Base-by-base conservation (phyloP, 805 yeast genomes). In the Hanseniaspora clermontiae region DNA sequence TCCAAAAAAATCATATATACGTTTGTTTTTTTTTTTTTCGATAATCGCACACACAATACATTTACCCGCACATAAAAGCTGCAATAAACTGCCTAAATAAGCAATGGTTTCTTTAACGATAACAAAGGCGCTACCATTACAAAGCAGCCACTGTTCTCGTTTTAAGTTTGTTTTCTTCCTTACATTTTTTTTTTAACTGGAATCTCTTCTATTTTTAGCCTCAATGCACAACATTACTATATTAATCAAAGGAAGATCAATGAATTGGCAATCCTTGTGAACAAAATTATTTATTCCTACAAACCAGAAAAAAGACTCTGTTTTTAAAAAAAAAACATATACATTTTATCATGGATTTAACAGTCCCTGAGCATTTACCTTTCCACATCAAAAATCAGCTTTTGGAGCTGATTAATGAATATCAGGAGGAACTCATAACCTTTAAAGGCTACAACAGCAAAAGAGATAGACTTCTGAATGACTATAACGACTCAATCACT, bases 401-500 rank as follows among this genome's bases (percentile, higher is more conserved):
- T 20, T 64, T 66, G 32, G 74, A 71, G 40, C 69, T 81, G 32
- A 71, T 73, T 14, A 63, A 68, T 10, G 87, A 82, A 59, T 80
- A 72, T 59, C 73, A 74, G 60, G 89, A 84, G 38, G 91, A 88
- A 1, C 82, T 82, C 58, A 70, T 85, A 57, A 84, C 93, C 0
- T 82, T 77, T 49, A 85, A 84, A 64, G 91, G 93, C 1, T 85
- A 82, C 64, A 71, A 73, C 45, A 82, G 78, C 61, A 83, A 81
- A 59, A 69, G 87, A 46, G 62, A 63, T 34, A 61, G 60, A 31
- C 17, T 69, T 3, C 43, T 69, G 32, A 64, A 64, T 36, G 59
- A 58, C 27, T 59, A 59, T 47, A 60, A 61, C 1, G 31, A 27
- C 8, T 29, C 43, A 2, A 40, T 40, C 14, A 50, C 40, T 12